Base-by-base conservation (phyloP, 1,284 basidiomycete species). In the Fomes fomentarius region DNA sequence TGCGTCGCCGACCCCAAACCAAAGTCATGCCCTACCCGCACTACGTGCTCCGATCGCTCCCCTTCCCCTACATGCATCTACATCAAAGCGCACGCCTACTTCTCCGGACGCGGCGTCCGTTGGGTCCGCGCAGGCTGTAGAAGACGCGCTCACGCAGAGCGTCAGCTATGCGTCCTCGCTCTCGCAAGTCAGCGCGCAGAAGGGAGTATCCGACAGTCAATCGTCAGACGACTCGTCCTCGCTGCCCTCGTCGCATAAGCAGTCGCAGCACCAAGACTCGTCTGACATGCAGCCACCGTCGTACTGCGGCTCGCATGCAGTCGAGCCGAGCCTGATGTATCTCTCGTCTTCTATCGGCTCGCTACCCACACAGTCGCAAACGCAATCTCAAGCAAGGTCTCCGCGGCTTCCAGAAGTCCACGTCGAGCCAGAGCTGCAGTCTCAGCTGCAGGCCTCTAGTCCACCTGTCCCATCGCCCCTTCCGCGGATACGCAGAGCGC, bases 71-170 rank as follows among this genome's bases (percentile, higher is more conserved):
- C 38, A 22, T 11, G 21, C 19, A 22, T 40, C 21, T 17, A 6
- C 22, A 15, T 30, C 38, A 11, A n/a, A n/a, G n/a, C n/a, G n/a
- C n/a, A n/a, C n/a, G n/a, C n/a, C n/a, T n/a, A n/a, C n/a, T n/a
- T 24, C 21, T 10, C 21, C 38, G 1, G 46, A 28, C 12, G 14
- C 42, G 19, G 41, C 28, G 19, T 62, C 61, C 1, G 47, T 51
- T 7, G 49, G 41, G 10, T 65, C 63, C 1, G 53, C 56, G 4
- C 57, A 60, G 38, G 59, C 60, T 2, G 59, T 63, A 25, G 61
- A 65, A 54, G 58, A 56, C 4, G 57, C 55, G 41, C 58, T 65
- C 24, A 63, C 61, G n/a, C 57, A 61, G 52, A 31, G 34, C 10
- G 9, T 56, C 24, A 34, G 35, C 31, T 7, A 42, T 3, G 49